Evolutionary conservation across 192 early-diverging fungal genomes (phyloP), one percentile per base, ranked within the genome.

Genomic region (Glomus cerebriforme): DNA sequence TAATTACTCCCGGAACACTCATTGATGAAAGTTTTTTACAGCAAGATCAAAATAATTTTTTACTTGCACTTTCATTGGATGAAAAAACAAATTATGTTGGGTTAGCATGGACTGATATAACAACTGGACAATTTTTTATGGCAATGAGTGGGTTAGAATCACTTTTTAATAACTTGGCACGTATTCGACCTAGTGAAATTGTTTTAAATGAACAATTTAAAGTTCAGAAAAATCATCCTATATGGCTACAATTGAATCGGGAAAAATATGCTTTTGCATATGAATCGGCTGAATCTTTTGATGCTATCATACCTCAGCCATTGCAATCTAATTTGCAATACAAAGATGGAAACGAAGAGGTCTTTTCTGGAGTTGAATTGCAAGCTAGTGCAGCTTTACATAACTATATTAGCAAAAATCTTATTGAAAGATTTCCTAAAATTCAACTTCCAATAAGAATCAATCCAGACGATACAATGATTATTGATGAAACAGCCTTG

Each of bases 61-160:
- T 97, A 6, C 81, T 96, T 37, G 85, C 90, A 31, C 83, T 96
- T 24, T 80, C 85, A 7, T 81, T 79, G 9, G 43, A 82, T 62
- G 79, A 86, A 22, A 39, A 60, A 24, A 71, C 73, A 49, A 43
- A 78, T 31, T 47, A 37, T 1, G 67, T 94, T 27, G 93, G 94
- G 2, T 82, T 99, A 31, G 90, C 97, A 0, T 99, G 97, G 97
- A 81, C 93, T 3, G 97, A 99, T 87, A 79, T 99, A 47, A 93
- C 93, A 0, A 96, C 95, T 0, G 97, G 97, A 24, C 95, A 96
- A 47, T 97, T 97, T 69, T 87, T 91, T 77, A 88, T 94, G 13
- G 85, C 91, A 78, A 79, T 87, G 10, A 88, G 90, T 2, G 82
- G 79, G 0, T 58, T 85, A 6, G 78, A 78, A 0, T 75, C 79